Percentiles rank a stretch among this genome's conserved stretches.
Evolutionary conservation across 176 grass and related monocot genomes (phyloP).

Genomic region (Triticum aestivum): DNA sequence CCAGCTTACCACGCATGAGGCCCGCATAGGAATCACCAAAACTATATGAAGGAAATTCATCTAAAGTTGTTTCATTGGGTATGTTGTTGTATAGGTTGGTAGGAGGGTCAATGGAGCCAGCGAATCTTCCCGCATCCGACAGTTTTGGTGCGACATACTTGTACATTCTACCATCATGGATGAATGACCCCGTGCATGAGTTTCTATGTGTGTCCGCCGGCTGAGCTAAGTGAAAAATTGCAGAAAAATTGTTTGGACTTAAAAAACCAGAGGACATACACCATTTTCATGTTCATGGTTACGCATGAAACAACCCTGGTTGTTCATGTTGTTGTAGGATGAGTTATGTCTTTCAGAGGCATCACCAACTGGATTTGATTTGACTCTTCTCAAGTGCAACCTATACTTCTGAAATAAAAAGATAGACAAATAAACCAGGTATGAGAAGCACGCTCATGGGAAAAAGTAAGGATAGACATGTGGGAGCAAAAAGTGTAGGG

Average conservation of each 20-base stretch:
- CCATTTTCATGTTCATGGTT: conserved; percentile 9
- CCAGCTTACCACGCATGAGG: neutral
- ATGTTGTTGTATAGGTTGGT: conserved; percentile 16
- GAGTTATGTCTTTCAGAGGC: conserved; percentile 11
- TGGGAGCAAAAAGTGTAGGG: neutral
- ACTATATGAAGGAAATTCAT: neutral
- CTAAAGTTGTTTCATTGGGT: neutral
- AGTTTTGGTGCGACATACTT: neutral
- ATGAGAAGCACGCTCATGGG: conserved; percentile 28
- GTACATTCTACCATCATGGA: neutral
- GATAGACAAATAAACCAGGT: neutral
- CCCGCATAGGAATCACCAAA: neutral
- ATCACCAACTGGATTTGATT: neutral
- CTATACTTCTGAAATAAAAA: conserved; percentile 66
- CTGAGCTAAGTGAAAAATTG: conserved; percentile 8
- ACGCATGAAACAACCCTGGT: conserved; percentile 21
- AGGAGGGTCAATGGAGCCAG: neutral
- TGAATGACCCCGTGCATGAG: neutral
- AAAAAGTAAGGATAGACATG: neutral
- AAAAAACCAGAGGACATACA: neutral
- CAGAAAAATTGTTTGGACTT: neutral
- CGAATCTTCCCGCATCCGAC: neutral
- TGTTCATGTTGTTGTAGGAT: neutral
- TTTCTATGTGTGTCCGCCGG: conserved; percentile 12
- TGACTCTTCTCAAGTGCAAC: conserved; percentile 44